Conservation (phyloP, 495 filamentous ascomycete species). For the Daldinia childiae region DNA sequence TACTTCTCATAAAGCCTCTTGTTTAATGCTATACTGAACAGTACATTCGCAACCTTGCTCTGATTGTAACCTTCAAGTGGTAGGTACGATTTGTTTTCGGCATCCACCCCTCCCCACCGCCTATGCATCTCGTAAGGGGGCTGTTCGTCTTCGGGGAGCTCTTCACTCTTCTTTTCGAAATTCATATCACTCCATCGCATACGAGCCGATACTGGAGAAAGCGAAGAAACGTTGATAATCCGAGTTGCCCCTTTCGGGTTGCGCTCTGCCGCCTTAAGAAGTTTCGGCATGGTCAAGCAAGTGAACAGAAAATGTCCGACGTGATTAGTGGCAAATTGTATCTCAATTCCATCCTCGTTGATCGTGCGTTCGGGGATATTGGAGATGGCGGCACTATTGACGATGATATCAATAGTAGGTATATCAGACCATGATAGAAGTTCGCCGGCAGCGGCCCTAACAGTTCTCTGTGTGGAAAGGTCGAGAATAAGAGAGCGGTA, state of each 20-base stretch:
- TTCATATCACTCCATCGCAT: constrained; percentile 58
- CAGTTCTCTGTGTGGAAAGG: constrained; percentile 55
- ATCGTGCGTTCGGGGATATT: constrained; percentile 43
- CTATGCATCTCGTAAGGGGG: constrained; percentile 44
- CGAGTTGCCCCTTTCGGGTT: constrained; percentile 51
- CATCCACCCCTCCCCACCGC: constrained; percentile 47
- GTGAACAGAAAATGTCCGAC: constrained; percentile 66
- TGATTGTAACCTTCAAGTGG: constrained; percentile 57
- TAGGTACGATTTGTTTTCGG: constrained; percentile 51
- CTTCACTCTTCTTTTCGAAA: constrained; percentile 52
- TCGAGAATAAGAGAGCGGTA: constrained; percentile 54
- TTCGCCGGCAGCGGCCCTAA: constrained; percentile 53
- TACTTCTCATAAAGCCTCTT: constrained; percentile 47
- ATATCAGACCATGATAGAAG: constrained; percentile 53
- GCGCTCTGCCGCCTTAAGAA: constrained; percentile 51
- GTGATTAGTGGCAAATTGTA: constrained; percentile 68
- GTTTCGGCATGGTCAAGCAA: constrained; percentile 57
- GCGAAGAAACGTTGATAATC: constrained; percentile 57
- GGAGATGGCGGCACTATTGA: constrained; percentile 60
- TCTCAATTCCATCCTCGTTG: constrained; percentile 57
- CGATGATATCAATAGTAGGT: constrained; percentile 54
- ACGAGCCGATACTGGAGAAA: constrained; percentile 35
- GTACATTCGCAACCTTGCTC: constrained; percentile 63
- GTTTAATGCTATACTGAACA: constrained; percentile 56
- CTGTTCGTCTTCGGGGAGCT: constrained; percentile 52